A percentile compares a stretch with the other conserved stretches of the same genome.
These are phyloP conservation scores for Fraxinus dipetala DNA, from an alignment of 305 asterid species.

Conservation along the genomic window DNA sequence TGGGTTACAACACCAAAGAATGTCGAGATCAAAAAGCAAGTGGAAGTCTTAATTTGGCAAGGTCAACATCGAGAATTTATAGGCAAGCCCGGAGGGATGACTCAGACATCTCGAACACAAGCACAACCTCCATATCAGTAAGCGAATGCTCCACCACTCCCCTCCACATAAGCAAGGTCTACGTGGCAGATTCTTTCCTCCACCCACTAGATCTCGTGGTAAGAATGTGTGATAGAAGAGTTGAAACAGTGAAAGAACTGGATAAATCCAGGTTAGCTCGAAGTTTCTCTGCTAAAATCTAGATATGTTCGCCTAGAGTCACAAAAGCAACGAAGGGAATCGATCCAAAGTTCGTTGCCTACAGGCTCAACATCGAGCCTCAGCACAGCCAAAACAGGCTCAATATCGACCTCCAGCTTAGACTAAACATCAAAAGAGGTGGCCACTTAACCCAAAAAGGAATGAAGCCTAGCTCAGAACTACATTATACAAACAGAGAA, in stretches of 20 bases:
- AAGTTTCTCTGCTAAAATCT: too few species aligned
- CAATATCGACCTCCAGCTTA: not conserved
- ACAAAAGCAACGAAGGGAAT: too few species aligned
- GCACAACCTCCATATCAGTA: not conserved
- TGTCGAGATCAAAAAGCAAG: not conserved
- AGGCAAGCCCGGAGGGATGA: not conserved
- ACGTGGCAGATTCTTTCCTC: too few species aligned
- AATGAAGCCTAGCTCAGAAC: not conserved
- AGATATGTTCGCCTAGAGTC: too few species aligned
- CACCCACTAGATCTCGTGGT: too few species aligned
- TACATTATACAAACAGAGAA: not conserved
- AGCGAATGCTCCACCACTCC: not conserved
- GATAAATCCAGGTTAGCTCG: too few species aligned
- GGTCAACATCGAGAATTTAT: not conserved
- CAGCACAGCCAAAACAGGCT: too few species aligned
- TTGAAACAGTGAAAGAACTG: too few species aligned
- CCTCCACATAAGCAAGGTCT: not conserved
- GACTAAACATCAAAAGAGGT: too few species aligned
- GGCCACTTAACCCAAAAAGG: not conserved
- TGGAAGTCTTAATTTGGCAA: not conserved
- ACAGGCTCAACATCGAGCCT: too few species aligned
- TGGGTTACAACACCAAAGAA: not conserved
- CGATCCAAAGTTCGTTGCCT: too few species aligned
- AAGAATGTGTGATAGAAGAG: too few species aligned
- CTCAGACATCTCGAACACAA: not conserved